Evolutionary conservation across 495 filamentous ascomycete genomes (phyloP), one percentile per base, ranked within the genome.

Genomic region (Penicillium goetzii): DNA sequence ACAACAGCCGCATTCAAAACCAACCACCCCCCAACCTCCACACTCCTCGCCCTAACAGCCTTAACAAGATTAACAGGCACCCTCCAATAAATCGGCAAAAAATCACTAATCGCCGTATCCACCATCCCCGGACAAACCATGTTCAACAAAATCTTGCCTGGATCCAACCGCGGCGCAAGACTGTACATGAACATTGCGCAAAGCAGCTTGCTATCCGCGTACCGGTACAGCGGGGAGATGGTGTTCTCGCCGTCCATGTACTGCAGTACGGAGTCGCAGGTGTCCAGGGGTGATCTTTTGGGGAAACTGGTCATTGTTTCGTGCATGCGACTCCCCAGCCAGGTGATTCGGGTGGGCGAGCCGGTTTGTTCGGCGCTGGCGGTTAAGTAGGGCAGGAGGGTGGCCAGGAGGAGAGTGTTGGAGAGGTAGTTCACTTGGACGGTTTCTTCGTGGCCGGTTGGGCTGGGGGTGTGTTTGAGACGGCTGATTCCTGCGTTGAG

Each of bases 161-260:
- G 4, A 36, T 62, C 62, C 23, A 78, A 56, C 4, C 58, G 60
- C 19, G 65, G 67, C 21, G 74, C 68, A 5, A 80, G 64, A 52
- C 33, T 55, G 38, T 71, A 67, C 58, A 76, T 64, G 51, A 78
- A 75, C 59, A 78, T 62, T 10, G 55, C 61, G 47, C 65, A 67
- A n/a, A 74, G 56, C 12, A 77, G 61, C 63, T 78, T 78, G 12
- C 62, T 64, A 45, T 76, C 75, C n/a, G 49, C 55, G 62, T 77
- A 77, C 15, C 69, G 63, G 32, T 58, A 26, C 6, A 59, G 57
- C 0, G 53, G 53, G 19, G 36, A 10, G 40, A 64, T 65, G 19
- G 60, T 52, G 38, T 68, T 47, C 19, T 57, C 40, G 6, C 59
- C 49, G 43, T 76, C 72, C 57, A 77, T 66, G 47, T 74, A 64